Base-by-base conservation (phyloP, 805 yeast species). In the Cephaloascus fragrans region DNA sequence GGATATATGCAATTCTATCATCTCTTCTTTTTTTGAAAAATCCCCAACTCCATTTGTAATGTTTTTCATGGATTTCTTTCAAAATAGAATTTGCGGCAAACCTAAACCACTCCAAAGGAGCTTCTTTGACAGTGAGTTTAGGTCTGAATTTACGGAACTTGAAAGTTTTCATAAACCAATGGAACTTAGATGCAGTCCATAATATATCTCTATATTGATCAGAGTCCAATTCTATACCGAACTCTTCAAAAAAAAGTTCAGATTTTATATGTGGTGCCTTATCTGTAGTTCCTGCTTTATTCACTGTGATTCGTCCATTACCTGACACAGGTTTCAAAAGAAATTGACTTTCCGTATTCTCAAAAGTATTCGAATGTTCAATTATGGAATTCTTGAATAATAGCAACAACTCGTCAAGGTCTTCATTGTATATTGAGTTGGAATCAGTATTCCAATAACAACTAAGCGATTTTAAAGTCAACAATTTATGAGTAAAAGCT, bases 291-390 rank as follows among this genome's bases (percentile, higher is more conserved):
- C 93, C 93, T 3, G 66, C 56, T 54, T 93, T 93, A 59, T 85
- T 85, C 14, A 93, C 62, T 0, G 88, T 80, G 26, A 94, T 59
- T 50, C 80, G 82, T 29, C 97, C 97, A 33, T 70, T 66, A 19
- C 97, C 97, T 8, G 87, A 77, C 1, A 93, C 96, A 0, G 99
- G 99, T 41, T 80, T 74, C 42, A 93, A 60, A 6, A 93, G 62
- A 47, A 69, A 82, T 46, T 81, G 83, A 23, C 67, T 56, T 18
- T 55, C 51, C 8, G 61, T 49, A n/a, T 39, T 26, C 29, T 39
- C 34, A 14, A 44, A 35, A 1, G 53, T 47, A 38, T 57, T 17
- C 18, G 52, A 4, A 62, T 52, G 36, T 56, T 50, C 12, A 39
- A 61, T 57, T 26, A 78, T 67, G 4, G 72, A 57, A 1, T 59